These are phyloP conservation scores for Neurospora tetraspora DNA, from an alignment of 495 filamentous ascomycete species.

Conservation along the genomic window DNA sequence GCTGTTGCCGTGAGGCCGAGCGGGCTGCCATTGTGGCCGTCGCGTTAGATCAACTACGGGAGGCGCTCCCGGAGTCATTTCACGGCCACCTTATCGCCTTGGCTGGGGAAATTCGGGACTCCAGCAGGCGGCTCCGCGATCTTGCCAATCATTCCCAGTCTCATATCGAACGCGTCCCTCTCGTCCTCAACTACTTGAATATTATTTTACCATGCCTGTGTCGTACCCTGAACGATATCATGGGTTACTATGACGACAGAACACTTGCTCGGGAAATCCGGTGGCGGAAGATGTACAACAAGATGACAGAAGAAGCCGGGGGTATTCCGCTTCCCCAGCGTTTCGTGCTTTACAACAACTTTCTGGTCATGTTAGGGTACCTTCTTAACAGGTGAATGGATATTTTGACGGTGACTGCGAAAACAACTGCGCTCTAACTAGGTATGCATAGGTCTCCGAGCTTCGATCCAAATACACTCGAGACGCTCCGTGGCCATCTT, in stretches of 20 bases:
- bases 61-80: slow-evolving; percentile 27
- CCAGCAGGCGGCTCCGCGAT: slow-evolving; percentile 37
- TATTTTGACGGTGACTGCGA: background rate
- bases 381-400: slow-evolving; percentile 36
- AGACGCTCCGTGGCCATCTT: slow-evolving; percentile 34
- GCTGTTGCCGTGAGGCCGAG: slow-evolving; percentile 37
- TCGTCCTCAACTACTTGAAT: slow-evolving; percentile 41
- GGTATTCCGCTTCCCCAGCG: slow-evolving; percentile 39
- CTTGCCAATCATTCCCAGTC: slow-evolving; percentile 42
- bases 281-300: slow-evolving; percentile 46
- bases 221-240: slow-evolving; percentile 42
- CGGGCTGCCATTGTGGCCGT: slow-evolving; percentile 30
- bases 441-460: slow-evolving; percentile 32
- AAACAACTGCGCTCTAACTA: slow-evolving; percentile 4
- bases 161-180: slow-evolving; percentile 33
- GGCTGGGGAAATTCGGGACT: slow-evolving; percentile 30
- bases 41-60: slow-evolving; percentile 31
- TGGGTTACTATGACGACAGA: slow-evolving; percentile 38
- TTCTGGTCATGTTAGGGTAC: slow-evolving; percentile 36
- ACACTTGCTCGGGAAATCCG: slow-evolving; percentile 31
- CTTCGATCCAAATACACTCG: slow-evolving; percentile 42
- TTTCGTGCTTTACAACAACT: slow-evolving; percentile 44
- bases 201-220: slow-evolving; percentile 41
- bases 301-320: slow-evolving; percentile 37
- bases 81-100: slow-evolving; percentile 33